Percentiles rank a stretch among this genome's conserved stretches.
These are phyloP conservation scores for Ophiostoma ips DNA, from an alignment of 2,329 filamentous ascomycete species.

Conservation along the genomic window DNA sequence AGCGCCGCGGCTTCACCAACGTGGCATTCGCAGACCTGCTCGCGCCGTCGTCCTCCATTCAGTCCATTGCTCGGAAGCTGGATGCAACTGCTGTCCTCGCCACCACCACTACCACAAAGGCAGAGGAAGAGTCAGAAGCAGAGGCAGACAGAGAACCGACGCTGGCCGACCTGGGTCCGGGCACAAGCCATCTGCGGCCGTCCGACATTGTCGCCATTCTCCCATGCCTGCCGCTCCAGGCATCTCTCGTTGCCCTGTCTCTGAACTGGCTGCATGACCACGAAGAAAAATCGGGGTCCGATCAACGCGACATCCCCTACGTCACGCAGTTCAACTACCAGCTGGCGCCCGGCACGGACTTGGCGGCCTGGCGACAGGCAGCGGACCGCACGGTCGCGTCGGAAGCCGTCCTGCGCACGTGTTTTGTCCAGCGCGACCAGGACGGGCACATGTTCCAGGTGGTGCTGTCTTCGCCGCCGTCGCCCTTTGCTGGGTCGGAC, in stretches of 20 bases:
- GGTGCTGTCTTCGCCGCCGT: constrained; percentile 7
- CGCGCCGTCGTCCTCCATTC: too few species aligned
- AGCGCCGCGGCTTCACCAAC: constrained; percentile 9
- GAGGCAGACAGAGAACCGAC: too few species aligned
- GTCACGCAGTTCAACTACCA: constrained; percentile 14
- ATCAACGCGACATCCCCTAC: constrained; percentile 10
- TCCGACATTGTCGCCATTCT: constrained; percentile 7
- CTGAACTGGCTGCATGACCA: constrained; percentile 8
- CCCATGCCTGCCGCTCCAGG: constrained; percentile 13
- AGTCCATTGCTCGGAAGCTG: too few species aligned
- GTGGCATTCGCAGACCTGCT: neutral
- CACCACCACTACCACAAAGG: too few species aligned
- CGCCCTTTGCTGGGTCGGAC: neutral
- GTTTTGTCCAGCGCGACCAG: constrained; percentile 13
- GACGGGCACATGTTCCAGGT: constrained; percentile 15
- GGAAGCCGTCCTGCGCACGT: constrained; percentile 14
- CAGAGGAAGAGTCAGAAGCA: too few species aligned
- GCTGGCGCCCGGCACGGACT: constrained; percentile 8
- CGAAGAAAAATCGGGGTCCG: neutral
- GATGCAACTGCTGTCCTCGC: too few species aligned
- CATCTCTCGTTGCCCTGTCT: constrained; percentile 10
- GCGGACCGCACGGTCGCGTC: constrained; percentile 9
- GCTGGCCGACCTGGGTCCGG: constrained; percentile 4
- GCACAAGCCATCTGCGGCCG: neutral
- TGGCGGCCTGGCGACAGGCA: constrained; percentile 10